These are phyloP conservation scores for Candida corydali DNA, from an alignment of 805 yeast species.

Conservation along the genomic window DNA sequence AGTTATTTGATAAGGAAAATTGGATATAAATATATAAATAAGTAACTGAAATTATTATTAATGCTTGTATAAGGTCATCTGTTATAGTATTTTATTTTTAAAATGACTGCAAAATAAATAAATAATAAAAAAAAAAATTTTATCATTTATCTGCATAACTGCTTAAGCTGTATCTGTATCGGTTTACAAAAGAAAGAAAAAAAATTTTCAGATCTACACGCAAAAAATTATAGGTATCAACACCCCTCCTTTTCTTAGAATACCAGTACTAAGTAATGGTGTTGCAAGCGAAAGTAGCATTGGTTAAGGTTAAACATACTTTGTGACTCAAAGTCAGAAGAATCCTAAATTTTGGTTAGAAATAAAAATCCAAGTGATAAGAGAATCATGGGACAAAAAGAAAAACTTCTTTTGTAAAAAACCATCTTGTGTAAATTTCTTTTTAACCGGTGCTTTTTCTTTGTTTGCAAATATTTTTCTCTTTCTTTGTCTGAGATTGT, in stretches of 20 bases:
- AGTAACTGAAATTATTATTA: background rate
- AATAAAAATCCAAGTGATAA: background rate
- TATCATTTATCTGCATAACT: background rate
- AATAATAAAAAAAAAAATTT: background rate
- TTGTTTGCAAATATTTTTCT: too few relatives aligned
- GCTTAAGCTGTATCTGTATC: background rate
- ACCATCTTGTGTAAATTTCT: background rate
- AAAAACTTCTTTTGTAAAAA: background rate
- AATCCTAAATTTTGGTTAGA: too few relatives aligned
- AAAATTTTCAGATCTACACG: background rate
- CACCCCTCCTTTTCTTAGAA: too few relatives aligned
- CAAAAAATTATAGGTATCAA: background rate
- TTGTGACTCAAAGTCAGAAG: background rate
- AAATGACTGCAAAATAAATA: conserved; percentile 4
- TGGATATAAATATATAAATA: background rate
- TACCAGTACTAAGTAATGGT: too few relatives aligned
- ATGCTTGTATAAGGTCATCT: conserved; percentile 1
- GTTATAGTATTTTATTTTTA: background rate
- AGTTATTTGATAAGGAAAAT: background rate
- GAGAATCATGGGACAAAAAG: background rate
- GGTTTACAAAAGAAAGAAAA: background rate
- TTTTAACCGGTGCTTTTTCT: background rate
- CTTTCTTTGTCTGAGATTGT: too few relatives aligned
- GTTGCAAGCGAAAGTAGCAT: background rate
- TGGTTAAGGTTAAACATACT: background rate